Conservation (phyloP, 441 rosid species). For the Adansonia madagascariensis region DNA sequence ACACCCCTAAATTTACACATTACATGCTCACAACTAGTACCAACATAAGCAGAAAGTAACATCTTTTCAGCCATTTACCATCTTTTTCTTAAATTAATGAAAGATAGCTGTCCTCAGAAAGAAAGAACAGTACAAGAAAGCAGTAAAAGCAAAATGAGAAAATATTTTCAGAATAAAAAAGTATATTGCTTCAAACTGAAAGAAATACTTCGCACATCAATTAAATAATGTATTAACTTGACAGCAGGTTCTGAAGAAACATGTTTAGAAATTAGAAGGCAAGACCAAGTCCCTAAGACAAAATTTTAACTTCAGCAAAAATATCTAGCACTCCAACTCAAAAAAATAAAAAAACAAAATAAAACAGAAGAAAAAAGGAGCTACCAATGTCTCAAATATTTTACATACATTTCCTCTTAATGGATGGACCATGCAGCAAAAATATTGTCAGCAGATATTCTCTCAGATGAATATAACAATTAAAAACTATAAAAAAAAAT, state of each 20-base stretch:
- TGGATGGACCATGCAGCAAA: background rate
- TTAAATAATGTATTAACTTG: background rate
- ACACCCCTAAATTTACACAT: background rate
- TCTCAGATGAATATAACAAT: background rate
- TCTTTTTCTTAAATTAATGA: background rate
- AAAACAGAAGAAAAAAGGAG: background rate
- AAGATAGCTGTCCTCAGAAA: constrained; percentile 1
- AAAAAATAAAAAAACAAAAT: background rate
- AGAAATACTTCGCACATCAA: background rate
- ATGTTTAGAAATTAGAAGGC: background rate
- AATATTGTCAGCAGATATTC: background rate
- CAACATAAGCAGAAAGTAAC: background rate
- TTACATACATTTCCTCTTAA: constrained; percentile 2
- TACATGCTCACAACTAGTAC: background rate
- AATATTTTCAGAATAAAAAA: background rate
- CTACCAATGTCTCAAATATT: constrained; percentile 3
- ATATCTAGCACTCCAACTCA: background rate
- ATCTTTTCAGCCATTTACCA: background rate
- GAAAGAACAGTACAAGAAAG: background rate
- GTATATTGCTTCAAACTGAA: background rate
- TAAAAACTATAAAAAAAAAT: background rate
- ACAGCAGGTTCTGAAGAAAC: background rate
- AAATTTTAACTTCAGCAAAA: background rate
- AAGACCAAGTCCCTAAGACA: background rate
- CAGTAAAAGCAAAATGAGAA: background rate